Percentiles rank a stretch among this genome's conserved stretches.
Conservation (phyloP, 441 rosid genomes). For the Pelargonium fulgidum region DNA sequence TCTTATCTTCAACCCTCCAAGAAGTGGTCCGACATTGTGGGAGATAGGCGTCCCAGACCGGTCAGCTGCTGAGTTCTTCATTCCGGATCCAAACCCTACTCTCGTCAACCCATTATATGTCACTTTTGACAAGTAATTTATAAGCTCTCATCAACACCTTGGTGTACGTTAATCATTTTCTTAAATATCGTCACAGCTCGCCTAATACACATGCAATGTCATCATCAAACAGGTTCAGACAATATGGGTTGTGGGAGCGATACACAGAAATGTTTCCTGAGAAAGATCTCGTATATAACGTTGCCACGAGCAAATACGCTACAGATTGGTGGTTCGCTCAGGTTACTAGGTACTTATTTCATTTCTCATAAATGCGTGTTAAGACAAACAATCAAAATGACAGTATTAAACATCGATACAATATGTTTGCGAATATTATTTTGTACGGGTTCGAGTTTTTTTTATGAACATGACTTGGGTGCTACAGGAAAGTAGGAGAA, state of each 20-base stretch:
- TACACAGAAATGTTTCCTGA: constrained; percentile 47
- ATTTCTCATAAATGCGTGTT: background rate
- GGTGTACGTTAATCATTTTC: background rate
- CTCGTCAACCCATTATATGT: constrained; percentile 33
- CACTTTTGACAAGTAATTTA: constrained; percentile 60
- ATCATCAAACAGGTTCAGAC: constrained; percentile 35
- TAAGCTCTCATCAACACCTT: background rate
- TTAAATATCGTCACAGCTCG: background rate
- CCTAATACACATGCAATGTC: constrained; percentile 14
- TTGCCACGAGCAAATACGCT: constrained; percentile 36
- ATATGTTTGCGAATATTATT: too few species aligned
- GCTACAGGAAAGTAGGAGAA: constrained; percentile 47
- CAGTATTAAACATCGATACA: background rate
- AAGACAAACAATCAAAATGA: too few species aligned
- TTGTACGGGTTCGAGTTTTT: too few species aligned
- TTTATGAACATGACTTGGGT: too few species aligned
- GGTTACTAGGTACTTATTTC: constrained; percentile 24
- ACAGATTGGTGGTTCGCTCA: constrained; percentile 58
- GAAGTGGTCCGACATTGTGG: constrained; percentile 83
- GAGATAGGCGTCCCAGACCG: constrained; percentile 83
- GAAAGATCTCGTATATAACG: constrained; percentile 41
- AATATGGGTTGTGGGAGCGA: constrained; percentile 67
- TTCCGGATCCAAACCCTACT: constrained; percentile 63
- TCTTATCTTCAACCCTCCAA: constrained; percentile 54
- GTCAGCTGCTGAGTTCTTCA: constrained; percentile 61